These are phyloP conservation scores for Aschersonia sp. DNA, from an alignment of 2,329 filamentous ascomycete species.

Conservation along the genomic window DNA sequence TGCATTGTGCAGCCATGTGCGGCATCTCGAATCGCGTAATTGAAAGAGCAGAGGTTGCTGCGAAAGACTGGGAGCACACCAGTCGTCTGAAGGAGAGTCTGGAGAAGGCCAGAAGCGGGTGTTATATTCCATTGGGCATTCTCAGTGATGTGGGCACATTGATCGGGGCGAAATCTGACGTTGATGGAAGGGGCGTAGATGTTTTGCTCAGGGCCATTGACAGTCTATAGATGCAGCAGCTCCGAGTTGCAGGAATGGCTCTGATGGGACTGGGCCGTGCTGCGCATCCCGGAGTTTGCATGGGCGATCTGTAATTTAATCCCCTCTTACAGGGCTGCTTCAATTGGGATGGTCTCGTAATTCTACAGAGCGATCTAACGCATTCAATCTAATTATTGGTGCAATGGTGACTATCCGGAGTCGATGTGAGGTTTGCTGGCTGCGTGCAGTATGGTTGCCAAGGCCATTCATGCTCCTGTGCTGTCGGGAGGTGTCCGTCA, in stretches of 20 bases:
- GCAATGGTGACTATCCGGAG: too few relatives aligned
- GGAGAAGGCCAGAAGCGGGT: slow-evolving; percentile 63
- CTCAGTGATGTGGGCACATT: slow-evolving; percentile 78
- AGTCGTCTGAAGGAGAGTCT: slow-evolving; percentile 78
- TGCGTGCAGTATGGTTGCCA: too few relatives aligned
- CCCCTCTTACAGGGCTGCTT: too few relatives aligned
- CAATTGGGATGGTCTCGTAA: too few relatives aligned
- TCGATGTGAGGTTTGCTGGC: too few relatives aligned
- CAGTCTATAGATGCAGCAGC: slow-evolving; percentile 24
- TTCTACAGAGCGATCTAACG: too few relatives aligned
- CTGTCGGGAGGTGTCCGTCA: too few relatives aligned
- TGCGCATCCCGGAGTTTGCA: background rate
- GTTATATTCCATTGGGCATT: slow-evolving; percentile 71
- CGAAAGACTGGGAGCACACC: slow-evolving; percentile 89
- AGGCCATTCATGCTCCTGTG: too few relatives aligned
- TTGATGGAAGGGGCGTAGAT: slow-evolving; percentile 37
- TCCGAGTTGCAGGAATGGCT: background rate
- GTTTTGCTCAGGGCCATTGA: slow-evolving; percentile 48
- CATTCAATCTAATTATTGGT: too few relatives aligned
- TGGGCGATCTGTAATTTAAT: background rate
- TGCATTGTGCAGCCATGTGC: slow-evolving; percentile 98
- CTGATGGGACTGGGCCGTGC: too few relatives aligned
- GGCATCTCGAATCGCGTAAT: slow-evolving; percentile 77
- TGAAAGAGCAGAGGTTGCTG: slow-evolving; percentile 74
- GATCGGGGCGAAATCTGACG: slow-evolving; percentile 41